These are phyloP conservation scores for Fusarium avenaceum DNA, from an alignment of 2,329 filamentous ascomycete genomes.

Conservation along the genomic window DNA sequence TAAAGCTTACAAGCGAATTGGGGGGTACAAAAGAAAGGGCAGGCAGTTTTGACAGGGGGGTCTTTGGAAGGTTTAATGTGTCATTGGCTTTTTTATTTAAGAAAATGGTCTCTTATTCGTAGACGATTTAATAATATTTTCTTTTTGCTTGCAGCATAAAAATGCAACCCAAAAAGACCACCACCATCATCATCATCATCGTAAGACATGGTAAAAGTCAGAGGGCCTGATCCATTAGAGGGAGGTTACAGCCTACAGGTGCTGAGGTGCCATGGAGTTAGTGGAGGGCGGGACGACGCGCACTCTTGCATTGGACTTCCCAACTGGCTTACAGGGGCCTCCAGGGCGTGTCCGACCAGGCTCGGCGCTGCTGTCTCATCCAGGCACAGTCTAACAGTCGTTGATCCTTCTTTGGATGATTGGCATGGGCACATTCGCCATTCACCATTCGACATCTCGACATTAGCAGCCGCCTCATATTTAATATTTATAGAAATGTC, in stretches of 20 bases:
- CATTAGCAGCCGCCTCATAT: slow-evolving; percentile 18
- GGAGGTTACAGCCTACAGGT: background rate
- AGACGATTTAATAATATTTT: background rate
- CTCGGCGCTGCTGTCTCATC: slow-evolving; percentile 6
- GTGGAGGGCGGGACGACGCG: slow-evolving; percentile 18
- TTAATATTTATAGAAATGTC: slow-evolving; percentile 7
- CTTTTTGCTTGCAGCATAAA: background rate
- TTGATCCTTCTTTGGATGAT: slow-evolving; percentile 10
- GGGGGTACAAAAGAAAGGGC: background rate
- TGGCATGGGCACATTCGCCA: slow-evolving; percentile 5
- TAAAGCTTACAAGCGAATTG: slow-evolving; percentile 15
- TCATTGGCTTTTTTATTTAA: background rate
- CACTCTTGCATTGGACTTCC: background rate
- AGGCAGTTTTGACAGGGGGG: slow-evolving; percentile 2
- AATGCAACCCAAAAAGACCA: slow-evolving; percentile 16
- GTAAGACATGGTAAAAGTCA: too few relatives aligned
- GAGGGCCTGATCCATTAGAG: background rate
- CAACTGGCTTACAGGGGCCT: background rate
- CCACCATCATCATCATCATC: too few relatives aligned
- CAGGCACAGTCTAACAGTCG: slow-evolving; percentile 4
- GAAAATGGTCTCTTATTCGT: background rate
- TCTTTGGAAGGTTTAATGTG: slow-evolving; percentile 11
- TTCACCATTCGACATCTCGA: slow-evolving; percentile 3
- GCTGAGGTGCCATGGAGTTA: background rate
- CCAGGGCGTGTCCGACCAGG: slow-evolving; percentile 11